Base-by-base conservation (phyloP, 2,329 filamentous ascomycete genomes). In the Neofusicoccum sp. region DNA sequence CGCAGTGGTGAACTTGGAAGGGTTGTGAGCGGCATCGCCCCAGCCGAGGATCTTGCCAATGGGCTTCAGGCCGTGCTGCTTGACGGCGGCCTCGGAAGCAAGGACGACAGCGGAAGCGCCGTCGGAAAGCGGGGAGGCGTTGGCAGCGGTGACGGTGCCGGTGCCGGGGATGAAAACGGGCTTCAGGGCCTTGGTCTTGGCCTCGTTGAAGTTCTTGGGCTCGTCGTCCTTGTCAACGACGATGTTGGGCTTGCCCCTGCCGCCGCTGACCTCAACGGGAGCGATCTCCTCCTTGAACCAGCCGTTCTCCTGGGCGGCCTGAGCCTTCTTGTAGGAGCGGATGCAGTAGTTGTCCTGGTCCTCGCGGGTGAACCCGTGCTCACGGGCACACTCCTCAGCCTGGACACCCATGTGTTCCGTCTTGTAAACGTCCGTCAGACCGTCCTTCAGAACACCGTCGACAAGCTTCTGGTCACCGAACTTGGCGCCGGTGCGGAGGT, bases 41-140 rank as follows among this genome's bases (percentile, higher is more conserved):
- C 95, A 99, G 70, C 95, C 95, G 64, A 95, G 88, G 71, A 99
- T 98, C 84, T 96, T 96, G 73, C 91, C 95, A 65, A 99, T 84
- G 61, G 95, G 95, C 78, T 90, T 97, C 66, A 98, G 83, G 71
- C 87, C 87, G 67, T 97, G 88, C 79, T 95, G 88, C 83, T 96
- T 93, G 71, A 99, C 82, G 79, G 96, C 96, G 63, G 89, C 89
- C 81, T 97, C 93, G 43, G 93, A 97, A 69, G 96, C 91, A 66
- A 99, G 89, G 63, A 99, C 90, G 63, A 98, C 81, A 62, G 95
- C 95, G 24, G 93, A 89, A 58, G 92, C 93, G 67, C 95, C 95
- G 75, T 99, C 95, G 73, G 96, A 97, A 71, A 99, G 86, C 57
- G 95, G 95, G 1, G 95, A 96, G 34, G 95, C 95, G 78, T 99